Evolutionary conservation across 163 green algal species (phyloP).

Genomic region (Scenedesmus sp.): DNA sequence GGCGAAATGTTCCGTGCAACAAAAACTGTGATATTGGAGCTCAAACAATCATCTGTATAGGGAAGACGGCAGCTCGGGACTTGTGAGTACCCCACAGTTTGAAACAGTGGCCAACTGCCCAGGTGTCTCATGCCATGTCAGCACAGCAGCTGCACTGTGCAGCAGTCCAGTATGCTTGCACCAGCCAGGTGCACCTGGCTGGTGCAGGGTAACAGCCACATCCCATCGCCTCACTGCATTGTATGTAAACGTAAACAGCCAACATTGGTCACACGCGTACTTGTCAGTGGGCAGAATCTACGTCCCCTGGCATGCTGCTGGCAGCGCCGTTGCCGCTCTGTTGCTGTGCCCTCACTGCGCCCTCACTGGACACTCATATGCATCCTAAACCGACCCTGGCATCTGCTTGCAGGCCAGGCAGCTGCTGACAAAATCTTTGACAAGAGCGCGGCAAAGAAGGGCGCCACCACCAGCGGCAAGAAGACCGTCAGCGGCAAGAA

Average conservation of each 20-base stretch:
- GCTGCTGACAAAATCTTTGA: conserved; percentile 58
- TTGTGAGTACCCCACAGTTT: no score
- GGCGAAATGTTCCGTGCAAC: no score
- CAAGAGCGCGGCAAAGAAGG: background rate
- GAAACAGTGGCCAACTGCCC: background rate
- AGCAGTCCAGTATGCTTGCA: background rate
- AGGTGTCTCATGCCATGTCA: background rate
- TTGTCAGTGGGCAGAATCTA: background rate
- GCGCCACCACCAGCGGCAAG: background rate
- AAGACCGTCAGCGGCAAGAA: background rate
- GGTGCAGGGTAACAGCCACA: no score
- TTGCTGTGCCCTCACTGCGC: background rate
- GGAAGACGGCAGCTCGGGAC: no score
- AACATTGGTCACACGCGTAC: background rate
- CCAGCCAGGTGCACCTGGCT: background rate
- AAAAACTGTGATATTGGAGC: no score
- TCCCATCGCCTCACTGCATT: no score
- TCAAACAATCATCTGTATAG: no score
- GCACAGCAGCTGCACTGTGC: background rate
- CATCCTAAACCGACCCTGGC: no score
- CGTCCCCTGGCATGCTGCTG: background rate
- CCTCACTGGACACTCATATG: background rate
- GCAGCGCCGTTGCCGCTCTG: background rate
- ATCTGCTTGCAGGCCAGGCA: conserved; percentile 42
- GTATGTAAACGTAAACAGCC: background rate